Evolutionary conservation across 2,329 filamentous ascomycete genomes (phyloP), one percentile per base, ranked within the genome.

Genomic region (Reticulascus tulasneorum): DNA sequence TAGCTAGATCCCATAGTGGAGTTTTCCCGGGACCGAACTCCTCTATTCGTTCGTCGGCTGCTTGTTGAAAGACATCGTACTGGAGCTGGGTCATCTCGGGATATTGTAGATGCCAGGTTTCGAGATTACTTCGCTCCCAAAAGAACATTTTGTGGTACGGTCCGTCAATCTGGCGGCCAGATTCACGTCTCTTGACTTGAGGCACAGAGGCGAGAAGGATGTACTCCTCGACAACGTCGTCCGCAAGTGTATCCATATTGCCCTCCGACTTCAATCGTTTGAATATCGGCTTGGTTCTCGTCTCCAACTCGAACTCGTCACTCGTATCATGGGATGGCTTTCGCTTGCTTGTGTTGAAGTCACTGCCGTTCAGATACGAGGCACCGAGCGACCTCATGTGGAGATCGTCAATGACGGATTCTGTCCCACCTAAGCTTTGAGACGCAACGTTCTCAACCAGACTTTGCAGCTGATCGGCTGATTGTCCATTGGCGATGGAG

Each of bases 11-110:
- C 77, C 74, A 81, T 16, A 79, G 54, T 0, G 60, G 62, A 3
- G 72, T 66, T 39, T 66, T 66, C 3, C 69, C 71, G 3, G 70
- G 73, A 1, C 57, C 58, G 35, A 83, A 83, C 15, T 65, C 58
- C 47, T 82, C 77, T 1, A 63, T 63, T 22, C 71, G 62, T 1
- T 59, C 58, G 21, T 59, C 48, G 2, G 77, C 76, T 12, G 72
- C 75, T n/a, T 65, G 53, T 13, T 64, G 58, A 53, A 79, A 81
- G 3, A 69, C 72, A 22, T 71, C 66, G 37, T 71, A 70, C 42
- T 82, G 77, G 7, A 76, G 60, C 37, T 75, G 69, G 1, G 72
- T 79, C 75, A 83, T 81, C 44, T 78, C 73, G 1, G 79, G 79
- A 47, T 83, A 83, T 33, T 73, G 54, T 5, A 79, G 62, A 45